Evolutionary conservation across 129 eudicot genomes (phyloP).

Genomic region (Mikania micrantha): DNA sequence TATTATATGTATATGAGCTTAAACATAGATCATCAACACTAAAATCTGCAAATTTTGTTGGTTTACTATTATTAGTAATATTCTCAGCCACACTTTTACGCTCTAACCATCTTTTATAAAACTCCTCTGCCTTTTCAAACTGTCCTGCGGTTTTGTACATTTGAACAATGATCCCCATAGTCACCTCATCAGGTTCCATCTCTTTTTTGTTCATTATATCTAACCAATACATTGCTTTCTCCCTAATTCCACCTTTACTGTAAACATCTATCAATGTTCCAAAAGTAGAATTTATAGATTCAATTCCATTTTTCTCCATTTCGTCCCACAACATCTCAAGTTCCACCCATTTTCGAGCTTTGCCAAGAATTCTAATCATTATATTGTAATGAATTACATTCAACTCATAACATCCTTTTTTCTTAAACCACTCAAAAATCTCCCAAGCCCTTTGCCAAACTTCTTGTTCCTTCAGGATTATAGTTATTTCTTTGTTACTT

Average conservation of each 20-base stretch:
- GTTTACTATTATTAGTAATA: constrained; percentile 13
- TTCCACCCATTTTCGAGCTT: constrained; percentile 52
- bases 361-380: constrained; percentile 66
- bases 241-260: constrained; percentile 69
- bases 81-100: constrained; percentile 17
- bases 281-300: constrained; percentile 57
- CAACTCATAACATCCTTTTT: constrained; percentile 70
- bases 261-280: constrained; percentile 93
- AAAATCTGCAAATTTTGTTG: background rate
- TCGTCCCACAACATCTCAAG: constrained; percentile 59
- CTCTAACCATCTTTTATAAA: constrained; percentile 68
- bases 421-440: constrained; percentile 86
- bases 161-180: constrained; percentile 67
- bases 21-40: constrained; percentile 32
- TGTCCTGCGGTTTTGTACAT: constrained; percentile 80
- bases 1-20: constrained; percentile 70
- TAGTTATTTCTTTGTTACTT: constrained; percentile 68
- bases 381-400: constrained; percentile 86
- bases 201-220: constrained; percentile 53
- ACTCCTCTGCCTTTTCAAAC: constrained; percentile 61
- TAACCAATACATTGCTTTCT: constrained; percentile 55
- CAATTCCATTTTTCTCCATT: constrained; percentile 49
- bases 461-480: constrained; percentile 79
- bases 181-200: constrained; percentile 87
- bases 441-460: constrained; percentile 71